Percentiles rank a stretch among this genome's conserved stretches.
These are phyloP conservation scores for Gleditsia sinensis DNA, from an alignment of 306 rosid genomes.

Conservation along the genomic window DNA sequence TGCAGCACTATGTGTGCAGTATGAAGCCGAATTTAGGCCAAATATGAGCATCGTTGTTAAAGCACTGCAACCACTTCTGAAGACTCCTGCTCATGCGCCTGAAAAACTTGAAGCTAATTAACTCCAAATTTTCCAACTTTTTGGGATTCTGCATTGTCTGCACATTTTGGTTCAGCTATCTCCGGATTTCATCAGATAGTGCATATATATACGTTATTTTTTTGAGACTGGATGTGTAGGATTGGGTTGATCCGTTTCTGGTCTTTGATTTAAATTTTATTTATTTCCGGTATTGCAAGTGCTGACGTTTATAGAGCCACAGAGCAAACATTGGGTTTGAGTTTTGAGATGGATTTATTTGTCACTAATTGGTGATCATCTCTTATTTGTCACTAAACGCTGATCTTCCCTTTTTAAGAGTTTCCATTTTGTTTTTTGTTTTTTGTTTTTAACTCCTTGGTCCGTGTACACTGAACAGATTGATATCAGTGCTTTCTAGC, in stretches of 20 bases:
- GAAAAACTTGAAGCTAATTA: constrained; percentile 52
- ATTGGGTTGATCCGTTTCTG: constrained; percentile 46
- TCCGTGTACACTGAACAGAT: neutral
- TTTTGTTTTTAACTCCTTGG: neutral
- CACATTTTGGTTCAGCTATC: constrained; percentile 47
- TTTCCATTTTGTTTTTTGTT: neutral
- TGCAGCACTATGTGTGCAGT: constrained; percentile 97
- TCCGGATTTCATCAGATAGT: constrained; percentile 44
- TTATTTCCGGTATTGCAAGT: constrained; percentile 35
- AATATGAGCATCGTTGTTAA: constrained; percentile 99
- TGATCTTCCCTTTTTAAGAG: neutral
- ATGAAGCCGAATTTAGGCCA: constrained; percentile 98
- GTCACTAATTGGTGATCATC: neutral
- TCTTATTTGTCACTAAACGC: neutral
- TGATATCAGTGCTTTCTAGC: too few relatives aligned
- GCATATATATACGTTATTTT: constrained; percentile 38
- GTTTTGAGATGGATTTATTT: constrained; percentile 34
- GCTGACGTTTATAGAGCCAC: constrained; percentile 37
- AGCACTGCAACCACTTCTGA: constrained; percentile 96
- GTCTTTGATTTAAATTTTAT: constrained; percentile 35
- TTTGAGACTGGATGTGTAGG: constrained; percentile 65
- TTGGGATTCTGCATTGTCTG: constrained; percentile 47
- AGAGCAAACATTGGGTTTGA: constrained; percentile 39
- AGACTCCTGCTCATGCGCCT: constrained; percentile 47
- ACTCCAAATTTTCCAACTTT: constrained; percentile 13